Conservation (phyloP, 306 rosid genomes). For the Crataegus laevigata region DNA sequence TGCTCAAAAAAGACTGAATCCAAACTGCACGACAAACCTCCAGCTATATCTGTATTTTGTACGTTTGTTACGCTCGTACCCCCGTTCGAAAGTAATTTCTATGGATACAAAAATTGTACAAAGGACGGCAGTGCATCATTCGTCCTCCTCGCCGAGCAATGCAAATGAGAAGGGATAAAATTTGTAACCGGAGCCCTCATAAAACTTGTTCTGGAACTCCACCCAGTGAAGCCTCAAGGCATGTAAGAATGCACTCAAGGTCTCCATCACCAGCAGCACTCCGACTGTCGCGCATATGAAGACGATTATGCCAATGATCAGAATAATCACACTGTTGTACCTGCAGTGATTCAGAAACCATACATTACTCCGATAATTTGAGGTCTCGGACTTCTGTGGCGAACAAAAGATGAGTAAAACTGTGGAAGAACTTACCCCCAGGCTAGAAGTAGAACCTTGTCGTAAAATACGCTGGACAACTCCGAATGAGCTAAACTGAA, state of each 20-base stretch:
- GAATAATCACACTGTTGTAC: slow-evolving; percentile 49
- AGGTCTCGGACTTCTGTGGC: background rate
- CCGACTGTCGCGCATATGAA: slow-evolving; percentile 68
- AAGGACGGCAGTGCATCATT: slow-evolving; percentile 10
- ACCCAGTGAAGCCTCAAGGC: slow-evolving; percentile 90
- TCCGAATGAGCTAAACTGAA: slow-evolving; percentile 80
- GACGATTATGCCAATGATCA: slow-evolving; percentile 46
- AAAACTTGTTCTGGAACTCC: slow-evolving; percentile 76
- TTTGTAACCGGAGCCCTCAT: slow-evolving; percentile 69
- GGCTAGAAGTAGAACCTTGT: slow-evolving; percentile 59
- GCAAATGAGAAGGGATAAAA: slow-evolving; percentile 66
- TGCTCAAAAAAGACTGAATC: too few species aligned
- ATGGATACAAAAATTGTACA: background rate
- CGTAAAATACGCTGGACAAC: slow-evolving; percentile 72
- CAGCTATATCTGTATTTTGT: background rate
- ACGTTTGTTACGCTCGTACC: too few species aligned
- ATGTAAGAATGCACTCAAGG: slow-evolving; percentile 79
- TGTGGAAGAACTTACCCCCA: slow-evolving; percentile 27
- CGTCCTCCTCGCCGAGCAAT: slow-evolving; percentile 43
- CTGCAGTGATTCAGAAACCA: slow-evolving; percentile 28
- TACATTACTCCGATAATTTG: background rate
- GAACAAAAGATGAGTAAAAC: background rate
- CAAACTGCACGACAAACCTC: too few species aligned
- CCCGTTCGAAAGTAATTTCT: background rate
- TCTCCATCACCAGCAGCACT: slow-evolving; percentile 72